Evolutionary conservation across 2,329 filamentous ascomycete species (phyloP).

Genomic region (Claviceps monticola): DNA sequence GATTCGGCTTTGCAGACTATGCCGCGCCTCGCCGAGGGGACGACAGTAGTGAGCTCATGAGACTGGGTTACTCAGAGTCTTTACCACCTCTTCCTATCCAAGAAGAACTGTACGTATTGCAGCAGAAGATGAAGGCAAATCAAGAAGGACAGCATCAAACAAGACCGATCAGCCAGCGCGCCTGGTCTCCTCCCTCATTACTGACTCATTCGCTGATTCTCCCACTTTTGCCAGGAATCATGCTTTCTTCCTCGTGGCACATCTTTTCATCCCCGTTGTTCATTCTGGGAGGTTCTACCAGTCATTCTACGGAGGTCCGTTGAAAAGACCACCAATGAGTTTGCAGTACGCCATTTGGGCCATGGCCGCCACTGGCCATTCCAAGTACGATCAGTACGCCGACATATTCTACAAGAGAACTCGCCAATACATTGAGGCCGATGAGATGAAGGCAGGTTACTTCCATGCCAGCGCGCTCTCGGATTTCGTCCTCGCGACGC

Average conservation of each 20-base stretch:
- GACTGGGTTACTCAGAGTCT: conserved; percentile 67
- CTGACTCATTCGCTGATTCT: not conserved
- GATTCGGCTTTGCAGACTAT: conserved; percentile 8
- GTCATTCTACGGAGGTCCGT: conserved; percentile 55
- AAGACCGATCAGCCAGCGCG: not conserved
- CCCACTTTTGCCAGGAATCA: conserved; percentile 37
- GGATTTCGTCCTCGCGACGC: not conserved
- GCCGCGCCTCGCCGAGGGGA: conserved; percentile 5
- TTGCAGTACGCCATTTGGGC: conserved; percentile 82
- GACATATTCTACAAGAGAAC: conserved; percentile 71
- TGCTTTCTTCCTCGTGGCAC: conserved; percentile 62
- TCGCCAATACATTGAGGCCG: conserved; percentile 67
- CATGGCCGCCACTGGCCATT: conserved; percentile 55
- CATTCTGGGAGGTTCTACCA: conserved; percentile 64
- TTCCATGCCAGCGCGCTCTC: not conserved
- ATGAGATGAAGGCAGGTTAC: conserved; percentile 58
- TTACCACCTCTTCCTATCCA: conserved; percentile 67
- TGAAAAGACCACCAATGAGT: conserved; percentile 67
- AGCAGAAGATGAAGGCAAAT: not conserved
- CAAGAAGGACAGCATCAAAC: not conserved
- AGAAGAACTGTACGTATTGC: conserved; percentile 56
- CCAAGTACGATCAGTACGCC: conserved; percentile 59
- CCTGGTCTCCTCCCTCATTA: not conserved
- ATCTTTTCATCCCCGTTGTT: conserved; percentile 61
- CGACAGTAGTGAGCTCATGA: conserved; percentile 41